Percentiles rank a stretch among this genome's conserved stretches.
Evolutionary conservation across 306 rosid species (phyloP).

Genomic region (Pachyrhizus erosus): DNA sequence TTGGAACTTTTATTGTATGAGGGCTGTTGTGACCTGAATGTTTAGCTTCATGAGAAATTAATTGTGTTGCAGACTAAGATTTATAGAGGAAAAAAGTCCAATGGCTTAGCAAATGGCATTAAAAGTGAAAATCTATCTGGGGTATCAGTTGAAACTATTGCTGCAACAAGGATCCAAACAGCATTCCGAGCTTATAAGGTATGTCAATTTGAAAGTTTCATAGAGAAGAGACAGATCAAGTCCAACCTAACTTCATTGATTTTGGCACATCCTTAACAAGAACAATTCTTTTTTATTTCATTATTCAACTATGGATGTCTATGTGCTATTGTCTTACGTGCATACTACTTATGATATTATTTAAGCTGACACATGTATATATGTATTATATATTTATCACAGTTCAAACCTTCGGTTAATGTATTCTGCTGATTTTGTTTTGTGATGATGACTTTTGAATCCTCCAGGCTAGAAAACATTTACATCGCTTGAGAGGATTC

Average conservation of each 20-base stretch:
- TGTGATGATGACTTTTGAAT: constrained; percentile 17
- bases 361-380: background rate
- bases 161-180: constrained; percentile 79
- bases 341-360: background rate
- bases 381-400: background rate
- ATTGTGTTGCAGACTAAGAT: constrained; percentile 47
- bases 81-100: constrained; percentile 33
- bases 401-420: background rate
- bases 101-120: constrained; percentile 37
- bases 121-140: constrained; percentile 42
- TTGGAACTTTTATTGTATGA: constrained; percentile 22
- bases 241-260: constrained; percentile 15
- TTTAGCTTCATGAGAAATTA: constrained; percentile 44
- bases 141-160: constrained; percentile 62
- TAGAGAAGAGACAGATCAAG: background rate
- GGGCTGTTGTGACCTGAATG: constrained; percentile 13
- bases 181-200: constrained; percentile 77
- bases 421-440: background rate
- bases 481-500: constrained; percentile 63
- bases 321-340: background rate
- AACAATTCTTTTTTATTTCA: background rate
- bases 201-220: constrained; percentile 35
- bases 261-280: background rate
- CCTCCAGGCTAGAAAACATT: constrained; percentile 70
- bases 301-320: background rate